Evolutionary conservation across 495 filamentous ascomycete species (phyloP).

Genomic region (Letharia columbiana): DNA sequence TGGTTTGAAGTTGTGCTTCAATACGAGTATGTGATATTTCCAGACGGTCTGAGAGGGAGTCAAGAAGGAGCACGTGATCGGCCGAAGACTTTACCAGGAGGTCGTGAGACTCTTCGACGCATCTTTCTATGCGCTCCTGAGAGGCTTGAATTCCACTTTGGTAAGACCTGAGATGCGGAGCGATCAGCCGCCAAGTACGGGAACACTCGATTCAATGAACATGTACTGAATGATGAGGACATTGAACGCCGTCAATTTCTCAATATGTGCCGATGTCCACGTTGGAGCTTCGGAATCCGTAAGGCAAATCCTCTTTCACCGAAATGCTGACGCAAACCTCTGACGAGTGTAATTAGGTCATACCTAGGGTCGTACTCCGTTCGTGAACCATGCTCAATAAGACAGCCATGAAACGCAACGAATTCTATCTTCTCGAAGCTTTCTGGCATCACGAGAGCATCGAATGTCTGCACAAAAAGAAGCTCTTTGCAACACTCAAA

Average conservation of each 20-base stretch:
- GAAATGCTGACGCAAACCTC: background rate
- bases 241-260: background rate
- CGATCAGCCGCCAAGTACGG: background rate
- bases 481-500: conserved; percentile 8
- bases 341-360: background rate
- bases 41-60: background rate
- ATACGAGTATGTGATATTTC: conserved; percentile 11
- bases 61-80: background rate
- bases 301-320: background rate
- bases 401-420: no score
- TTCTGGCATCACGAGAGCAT: background rate
- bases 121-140: no score
- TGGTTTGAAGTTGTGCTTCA: conserved; percentile 10
- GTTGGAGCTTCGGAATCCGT: background rate
- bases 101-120: background rate
- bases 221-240: background rate
- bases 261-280: background rate
- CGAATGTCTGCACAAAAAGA: background rate
- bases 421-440: background rate
- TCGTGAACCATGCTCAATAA: no score
- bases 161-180: background rate
- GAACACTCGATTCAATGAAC: background rate
- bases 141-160: background rate
- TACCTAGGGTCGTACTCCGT: background rate
- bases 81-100: background rate